phyloP scores from a whole-genome alignment of 371 early-diverging fungal genomes.

The Fennellomyces sp. region DNA sequence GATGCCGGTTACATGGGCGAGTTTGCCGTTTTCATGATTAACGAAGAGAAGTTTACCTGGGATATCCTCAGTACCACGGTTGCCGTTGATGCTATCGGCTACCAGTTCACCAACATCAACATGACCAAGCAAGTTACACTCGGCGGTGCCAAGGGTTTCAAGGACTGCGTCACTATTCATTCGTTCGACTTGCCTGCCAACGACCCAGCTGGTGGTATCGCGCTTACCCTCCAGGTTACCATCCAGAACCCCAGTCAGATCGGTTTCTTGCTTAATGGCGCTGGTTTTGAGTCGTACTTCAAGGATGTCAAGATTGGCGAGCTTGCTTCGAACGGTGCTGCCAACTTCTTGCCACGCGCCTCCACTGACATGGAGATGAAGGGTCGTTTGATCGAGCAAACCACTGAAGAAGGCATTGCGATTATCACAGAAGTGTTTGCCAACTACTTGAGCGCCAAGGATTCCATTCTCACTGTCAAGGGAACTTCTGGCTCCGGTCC shows the following conservation, averaged over 20 bases:
- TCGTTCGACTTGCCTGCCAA: slow-evolving; percentile 60
- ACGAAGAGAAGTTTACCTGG: slow-evolving; percentile 60
- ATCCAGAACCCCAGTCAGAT: slow-evolving; percentile 59
- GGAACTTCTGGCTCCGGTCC: slow-evolving; percentile 58
- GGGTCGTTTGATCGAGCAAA: slow-evolving; percentile 56
- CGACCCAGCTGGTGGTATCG: slow-evolving; percentile 60
- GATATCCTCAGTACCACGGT: slow-evolving; percentile 48
- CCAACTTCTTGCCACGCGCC: slow-evolving; percentile 35
- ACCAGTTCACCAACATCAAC: slow-evolving; percentile 54
- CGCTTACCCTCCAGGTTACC: slow-evolving; percentile 47
- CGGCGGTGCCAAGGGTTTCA: slow-evolving; percentile 58
- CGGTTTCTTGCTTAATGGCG: slow-evolving; percentile 50
- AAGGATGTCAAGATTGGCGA: slow-evolving; percentile 32
- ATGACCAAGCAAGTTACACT: slow-evolving; percentile 59
- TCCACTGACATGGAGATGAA: slow-evolving; percentile 39
- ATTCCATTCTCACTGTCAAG: slow-evolving; percentile 46
- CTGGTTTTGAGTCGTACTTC: slow-evolving; percentile 42
- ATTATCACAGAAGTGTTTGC: slow-evolving; percentile 57
- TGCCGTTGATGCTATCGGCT: slow-evolving; percentile 61
- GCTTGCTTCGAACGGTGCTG: slow-evolving; percentile 34
- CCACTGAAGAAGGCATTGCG: slow-evolving; percentile 39
- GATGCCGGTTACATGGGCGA: slow-evolving; percentile 47
- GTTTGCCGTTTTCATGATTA: slow-evolving; percentile 59
- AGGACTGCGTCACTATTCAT: slow-evolving; percentile 54
- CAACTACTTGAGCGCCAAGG: slow-evolving; percentile 48